Base-by-base conservation (phyloP, 2,329 filamentous ascomycete genomes). In the Endoconidiophora polonica region DNA sequence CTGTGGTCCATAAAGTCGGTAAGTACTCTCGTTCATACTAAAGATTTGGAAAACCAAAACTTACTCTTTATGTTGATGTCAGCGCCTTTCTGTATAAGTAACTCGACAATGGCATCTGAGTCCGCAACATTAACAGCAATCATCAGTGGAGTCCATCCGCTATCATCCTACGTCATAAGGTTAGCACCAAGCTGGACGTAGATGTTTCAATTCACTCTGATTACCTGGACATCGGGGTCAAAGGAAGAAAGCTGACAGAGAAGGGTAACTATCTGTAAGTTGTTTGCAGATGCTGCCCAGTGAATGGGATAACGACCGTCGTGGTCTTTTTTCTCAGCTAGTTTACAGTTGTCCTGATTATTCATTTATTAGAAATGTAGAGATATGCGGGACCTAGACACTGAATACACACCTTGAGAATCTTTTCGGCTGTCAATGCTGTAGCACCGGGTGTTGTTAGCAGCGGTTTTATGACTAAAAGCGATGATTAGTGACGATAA, bases 301-400 rank as follows among this genome's bases (percentile, higher is more conserved):
- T 98, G 91, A 52, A 96, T 79, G 2, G 91, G 81, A 37, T 94
- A 76, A 42, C 91, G 84, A 14, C 86, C 86, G 63, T 98, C 91
- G 45, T 85, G 81, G 59, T 98, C 91, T 59, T 79, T 77, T 52
- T 65, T 65, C 44, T 68, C 71, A 23, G 85, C 80, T 38, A 93
- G 75, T 59, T 84, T 88, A 2, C 84, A 80, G 60, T 94, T 87
- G 57, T 80, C 78, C 82, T 90, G 50, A 33, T 3, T 12, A 23
- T 12, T 29, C 7, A 44, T 47, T 41, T 44, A 2, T 26, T 33
- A 37, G 23, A 41, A 23, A 18, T 16, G 4, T 26, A 5, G 7
- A 26, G 12, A 38, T 36, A 16, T 29, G 9, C 16, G 14, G 16
- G 9, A 5, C 16, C 3, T 20, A 6, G 24, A 22, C 23, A 45